Percentiles rank a stretch among this genome's conserved stretches.
Evolutionary conservation across 2,329 filamentous ascomycete genomes (phyloP).

Genomic region (Pseudogymnoascus sp.): DNA sequence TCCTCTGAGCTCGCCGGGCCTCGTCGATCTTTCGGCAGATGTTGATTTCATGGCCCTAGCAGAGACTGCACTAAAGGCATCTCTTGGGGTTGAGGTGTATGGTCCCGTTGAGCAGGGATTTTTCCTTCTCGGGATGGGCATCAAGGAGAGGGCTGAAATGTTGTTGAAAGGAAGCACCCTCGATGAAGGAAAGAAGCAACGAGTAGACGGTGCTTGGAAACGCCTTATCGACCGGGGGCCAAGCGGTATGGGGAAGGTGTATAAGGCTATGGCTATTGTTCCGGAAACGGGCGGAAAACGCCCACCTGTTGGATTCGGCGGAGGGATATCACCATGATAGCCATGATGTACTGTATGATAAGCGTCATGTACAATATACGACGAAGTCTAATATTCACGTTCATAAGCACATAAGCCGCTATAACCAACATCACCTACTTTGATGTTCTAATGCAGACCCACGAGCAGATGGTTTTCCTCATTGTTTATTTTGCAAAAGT

Average conservation of each 20-base stretch:
- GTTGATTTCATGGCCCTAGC: conserved; percentile 87
- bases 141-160: conserved; percentile 64
- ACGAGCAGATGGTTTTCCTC: background rate
- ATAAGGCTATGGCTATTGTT: conserved; percentile 86
- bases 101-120: conserved; percentile 79
- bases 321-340: conserved; percentile 41
- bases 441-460: background rate
- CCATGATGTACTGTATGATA: background rate
- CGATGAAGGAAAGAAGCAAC: conserved; percentile 43
- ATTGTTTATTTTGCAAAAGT: background rate
- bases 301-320: conserved; percentile 86
- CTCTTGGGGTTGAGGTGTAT: conserved; percentile 78
- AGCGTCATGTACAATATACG: conserved; percentile 1
- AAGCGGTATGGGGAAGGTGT: conserved; percentile 86
- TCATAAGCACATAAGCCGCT: background rate
- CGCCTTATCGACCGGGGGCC: conserved; percentile 75
- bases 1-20: conserved; percentile 70
- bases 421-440: background rate
- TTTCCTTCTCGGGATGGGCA: conserved; percentile 76
- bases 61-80: conserved; percentile 68
- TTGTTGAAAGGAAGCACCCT: conserved; percentile 42
- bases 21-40: conserved; percentile 83
- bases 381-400: background rate
- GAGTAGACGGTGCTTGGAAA: conserved; percentile 67
- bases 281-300: conserved; percentile 68